Base-by-base conservation (phyloP, 2,329 filamentous ascomycete species). In the Diaporthe helianthi region DNA sequence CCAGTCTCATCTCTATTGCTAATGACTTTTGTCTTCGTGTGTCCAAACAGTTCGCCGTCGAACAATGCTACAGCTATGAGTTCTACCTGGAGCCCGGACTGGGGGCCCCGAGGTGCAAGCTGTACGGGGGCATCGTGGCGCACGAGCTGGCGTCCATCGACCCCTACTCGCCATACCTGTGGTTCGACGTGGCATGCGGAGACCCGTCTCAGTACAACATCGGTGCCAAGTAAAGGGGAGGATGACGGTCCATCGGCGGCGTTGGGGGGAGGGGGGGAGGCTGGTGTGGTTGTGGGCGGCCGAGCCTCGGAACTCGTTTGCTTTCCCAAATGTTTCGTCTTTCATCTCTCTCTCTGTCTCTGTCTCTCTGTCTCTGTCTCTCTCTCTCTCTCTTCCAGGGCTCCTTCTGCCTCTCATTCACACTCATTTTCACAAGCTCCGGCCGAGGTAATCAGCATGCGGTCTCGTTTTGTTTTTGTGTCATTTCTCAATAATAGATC, bases 121-220 rank as follows among this genome's bases (percentile, higher is more conserved):
- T 81, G 66, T 81, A 80, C 71, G 77, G 78, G 68, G 75, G 74
- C 69, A 64, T 73, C 33, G 77, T 80, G 26, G 75, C 77, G 33
- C 75, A 71, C 51, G 75, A 75, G 38, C 69, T 80, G 46, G 71
- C 69, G 22, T 71, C 75, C 26, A 73, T 81, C 47, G 75, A 79
- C 72, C 70, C 73, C 41, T 67, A 74, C 38, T 73, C 76, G 71
- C 71, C 75, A 24, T 75, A 77, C 52, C 69, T 70, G 52, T 82
- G 79, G 79, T 81, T 76, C 65, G 80, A 81, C 67, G 68, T 81
- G 24, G 73, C 68, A 9, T 81, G 79, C 70, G 80, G 79, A 22
- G 76, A 78, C 26, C 80, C 80, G n/a, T 73, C 60, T n/a, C 46
- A 41, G 51, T 68, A 31, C 22, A 24, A 31, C 22, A 24, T 33